Evolutionary conservation across 2,329 filamentous ascomycete genomes (phyloP), one percentile per base, ranked within the genome.

Genomic region (Cryphonectria japonica): DNA sequence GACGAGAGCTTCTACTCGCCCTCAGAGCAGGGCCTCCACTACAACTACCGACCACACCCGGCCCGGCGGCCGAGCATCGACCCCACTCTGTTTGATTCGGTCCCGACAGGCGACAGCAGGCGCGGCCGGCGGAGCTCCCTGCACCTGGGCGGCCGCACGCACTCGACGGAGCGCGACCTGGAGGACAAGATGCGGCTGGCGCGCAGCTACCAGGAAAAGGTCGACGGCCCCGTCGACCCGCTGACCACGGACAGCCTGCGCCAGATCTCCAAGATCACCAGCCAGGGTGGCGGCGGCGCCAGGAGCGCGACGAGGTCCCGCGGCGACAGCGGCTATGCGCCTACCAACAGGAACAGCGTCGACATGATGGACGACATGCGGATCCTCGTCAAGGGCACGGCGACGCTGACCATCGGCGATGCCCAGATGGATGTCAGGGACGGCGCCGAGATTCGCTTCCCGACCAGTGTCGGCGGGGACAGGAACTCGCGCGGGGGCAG

Each of bases 261-360:
- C 74, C 87, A 83, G 76, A 86, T 83, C 39, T 83, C 79, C 73
- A 84, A 82, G 76, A 79, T 81, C 32, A 88, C 85, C 81, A 88
- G 85, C 76, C 84, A 84, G 34, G 89, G 86, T 16, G 41, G 43
- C 43, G 19, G 43, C 43, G 19, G 43, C 54, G 90, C 84, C 67
- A 85, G 85, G 73, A 90, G 86, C 82, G 89, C 85, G 73, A 89
- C 84, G 73, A 85, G 79, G 32, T 91, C 89, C 77, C 88, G 84
- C 60, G 89, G 91, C 75, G 88, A 91, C 70, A 91, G 88, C 78
- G 89, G 90, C 69, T 89, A 86, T 78, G 87, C 87, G 39, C 85
- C 87, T 57, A 88, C 89, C 13, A 91, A 88, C 4, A 82, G 86
- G 46, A 87, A 86, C 22, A 85, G 83, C 70, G 83, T 85, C 67